Percentiles rank a stretch among this genome's conserved stretches.
phyloP scores from a whole-genome alignment of 148 eudicot species.

The Arbutus unedo region DNA sequence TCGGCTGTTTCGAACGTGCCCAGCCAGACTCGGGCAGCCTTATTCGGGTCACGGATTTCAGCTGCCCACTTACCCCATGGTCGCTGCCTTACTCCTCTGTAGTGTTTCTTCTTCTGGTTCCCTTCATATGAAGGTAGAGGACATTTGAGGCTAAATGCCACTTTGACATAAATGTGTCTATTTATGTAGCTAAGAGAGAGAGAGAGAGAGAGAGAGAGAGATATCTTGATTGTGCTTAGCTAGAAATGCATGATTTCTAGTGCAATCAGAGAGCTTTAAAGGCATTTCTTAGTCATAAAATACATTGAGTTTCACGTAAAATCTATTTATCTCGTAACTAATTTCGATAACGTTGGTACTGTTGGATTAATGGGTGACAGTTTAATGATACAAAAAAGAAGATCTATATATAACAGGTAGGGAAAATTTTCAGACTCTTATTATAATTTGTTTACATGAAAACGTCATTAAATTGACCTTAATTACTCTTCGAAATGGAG shows the following conservation, averaged over 20 bases:
- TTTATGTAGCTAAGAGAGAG: background rate
- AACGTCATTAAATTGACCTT: no score
- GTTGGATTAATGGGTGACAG: no score
- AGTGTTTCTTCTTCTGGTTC: constrained; percentile 7
- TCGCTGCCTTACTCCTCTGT: constrained; percentile 8
- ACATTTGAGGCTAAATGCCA: background rate
- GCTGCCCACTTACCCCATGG: constrained; percentile 13
- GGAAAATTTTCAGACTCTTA: no score
- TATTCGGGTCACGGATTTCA: constrained; percentile 2
- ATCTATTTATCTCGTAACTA: no score
- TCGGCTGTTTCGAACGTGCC: constrained; percentile 3
- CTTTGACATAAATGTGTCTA: background rate
- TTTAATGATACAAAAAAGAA: no score
- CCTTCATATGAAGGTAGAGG: constrained; percentile 6
- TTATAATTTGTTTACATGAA: no score
- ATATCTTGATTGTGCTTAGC: background rate
- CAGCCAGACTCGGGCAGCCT: constrained; percentile 10
- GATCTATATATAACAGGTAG: no score
- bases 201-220: no score
- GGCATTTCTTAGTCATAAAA: background rate
- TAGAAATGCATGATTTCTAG: background rate
- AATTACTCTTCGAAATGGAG: no score
- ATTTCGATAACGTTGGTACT: no score
- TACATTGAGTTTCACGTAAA: no score
- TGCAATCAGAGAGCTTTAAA: background rate